These are phyloP conservation scores for Nakazawaea populi DNA, from an alignment of 805 yeast species.

Conservation along the genomic window DNA sequence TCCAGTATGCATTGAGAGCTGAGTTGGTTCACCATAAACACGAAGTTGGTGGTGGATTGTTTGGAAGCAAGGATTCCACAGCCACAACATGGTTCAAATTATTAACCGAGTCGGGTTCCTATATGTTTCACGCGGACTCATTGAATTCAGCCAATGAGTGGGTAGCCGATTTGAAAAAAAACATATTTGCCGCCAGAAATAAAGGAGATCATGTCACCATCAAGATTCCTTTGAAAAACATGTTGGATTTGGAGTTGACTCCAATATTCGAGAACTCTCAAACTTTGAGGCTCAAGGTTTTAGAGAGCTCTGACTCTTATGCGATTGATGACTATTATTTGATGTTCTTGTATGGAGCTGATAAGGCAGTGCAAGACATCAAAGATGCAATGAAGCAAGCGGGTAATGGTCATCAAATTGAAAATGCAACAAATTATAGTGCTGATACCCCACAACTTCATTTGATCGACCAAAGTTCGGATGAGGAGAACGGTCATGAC, in stretches of 20 bases:
- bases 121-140: slow-evolving; percentile 70
- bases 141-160: slow-evolving; percentile 70
- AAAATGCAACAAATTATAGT: neutral
- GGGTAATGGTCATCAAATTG: slow-evolving; percentile 16
- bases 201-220: slow-evolving; percentile 67
- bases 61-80: neutral
- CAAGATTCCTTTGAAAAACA: slow-evolving; percentile 66
- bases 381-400: slow-evolving; percentile 31
- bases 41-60: slow-evolving; percentile 1
- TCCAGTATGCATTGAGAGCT: slow-evolving; percentile 56
- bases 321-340: slow-evolving; percentile 67
- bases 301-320: slow-evolving; percentile 46
- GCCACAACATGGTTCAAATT: slow-evolving; percentile 46
- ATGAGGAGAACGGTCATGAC: neutral
- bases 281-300: slow-evolving; percentile 54
- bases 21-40: slow-evolving; percentile 37
- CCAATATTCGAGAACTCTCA: slow-evolving; percentile 50
- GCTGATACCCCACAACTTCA: neutral
- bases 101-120: slow-evolving; percentile 49
- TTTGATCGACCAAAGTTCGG: neutral
- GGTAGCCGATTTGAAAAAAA: slow-evolving; percentile 69
- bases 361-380: slow-evolving; percentile 34
- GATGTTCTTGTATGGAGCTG: slow-evolving; percentile 55
- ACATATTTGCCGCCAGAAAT: slow-evolving; percentile 69
- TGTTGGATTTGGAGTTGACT: slow-evolving; percentile 55